Conservation (phyloP, 2,329 filamentous ascomycete species). For the Aspergillus fijiensis region DNA sequence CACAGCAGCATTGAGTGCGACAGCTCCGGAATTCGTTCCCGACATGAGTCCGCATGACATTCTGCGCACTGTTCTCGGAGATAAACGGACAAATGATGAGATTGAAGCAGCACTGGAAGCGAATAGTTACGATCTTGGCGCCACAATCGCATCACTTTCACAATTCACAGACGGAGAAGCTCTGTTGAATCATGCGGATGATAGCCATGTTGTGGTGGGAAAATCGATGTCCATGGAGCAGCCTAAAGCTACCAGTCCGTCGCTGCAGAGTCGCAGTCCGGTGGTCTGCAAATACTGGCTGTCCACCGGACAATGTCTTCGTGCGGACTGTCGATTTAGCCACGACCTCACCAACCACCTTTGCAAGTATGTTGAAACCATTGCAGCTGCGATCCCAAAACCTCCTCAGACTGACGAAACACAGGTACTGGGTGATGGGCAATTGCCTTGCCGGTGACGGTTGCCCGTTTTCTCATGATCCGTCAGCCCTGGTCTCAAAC, state of each 20-base stretch:
- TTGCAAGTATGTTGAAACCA: slow-evolving; percentile 78
- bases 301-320: slow-evolving; percentile 89
- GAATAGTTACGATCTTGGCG: slow-evolving; percentile 90
- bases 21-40: slow-evolving; percentile 76
- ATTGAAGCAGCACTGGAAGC: slow-evolving; percentile 86
- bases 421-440: slow-evolving; percentile 90
- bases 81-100: slow-evolving; percentile 86
- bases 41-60: slow-evolving; percentile 99
- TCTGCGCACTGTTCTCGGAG: slow-evolving; percentile 88
- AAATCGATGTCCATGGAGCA: slow-evolving; percentile 80
- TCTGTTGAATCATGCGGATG: slow-evolving; percentile 55
- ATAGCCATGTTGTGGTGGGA: slow-evolving; percentile 71
- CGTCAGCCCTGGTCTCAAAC: slow-evolving; percentile 78
- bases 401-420: not conserved
- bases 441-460: slow-evolving; percentile 92
- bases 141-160: slow-evolving; percentile 87
- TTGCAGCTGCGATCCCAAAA: not conserved
- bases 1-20: slow-evolving; percentile 66
- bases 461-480: slow-evolving; percentile 97
- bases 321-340: slow-evolving; percentile 94
- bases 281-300: slow-evolving; percentile 98
- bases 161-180: slow-evolving; percentile 62
- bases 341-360: slow-evolving; percentile 94
- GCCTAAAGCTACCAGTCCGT: slow-evolving; percentile 72
- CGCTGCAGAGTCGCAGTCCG: slow-evolving; percentile 73